These are phyloP conservation scores for Bocquillonia castaneifolia DNA, from an alignment of 441 rosid species.

Conservation along the genomic window DNA sequence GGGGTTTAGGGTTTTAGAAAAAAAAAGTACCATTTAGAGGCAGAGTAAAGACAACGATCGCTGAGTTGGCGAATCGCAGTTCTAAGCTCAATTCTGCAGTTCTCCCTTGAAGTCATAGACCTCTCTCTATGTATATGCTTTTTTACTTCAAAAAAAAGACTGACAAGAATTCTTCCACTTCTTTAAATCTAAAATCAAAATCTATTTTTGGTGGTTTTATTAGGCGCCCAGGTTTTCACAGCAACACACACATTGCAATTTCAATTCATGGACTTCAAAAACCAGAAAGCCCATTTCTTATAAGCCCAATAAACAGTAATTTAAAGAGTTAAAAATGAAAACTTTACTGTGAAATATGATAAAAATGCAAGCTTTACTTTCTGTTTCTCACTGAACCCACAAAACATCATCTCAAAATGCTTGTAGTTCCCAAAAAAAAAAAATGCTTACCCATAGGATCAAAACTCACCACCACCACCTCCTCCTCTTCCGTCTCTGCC, in stretches of 20 bases:
- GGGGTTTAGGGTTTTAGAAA: slow-evolving; percentile 44
- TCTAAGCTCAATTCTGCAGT: slow-evolving; percentile 71
- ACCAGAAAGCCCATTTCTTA: neutral
- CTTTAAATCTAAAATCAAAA: slow-evolving; percentile 6
- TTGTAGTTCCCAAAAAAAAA: too few species aligned
- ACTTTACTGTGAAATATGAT: too few species aligned
- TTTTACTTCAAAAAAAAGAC: neutral
- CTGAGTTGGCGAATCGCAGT: slow-evolving; percentile 72
- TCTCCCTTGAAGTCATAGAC: slow-evolving; percentile 73
- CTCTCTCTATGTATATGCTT: neutral
- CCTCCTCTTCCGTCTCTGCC: slow-evolving; percentile 11
- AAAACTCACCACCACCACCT: neutral
- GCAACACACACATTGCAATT: neutral
- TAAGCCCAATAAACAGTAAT: neutral
- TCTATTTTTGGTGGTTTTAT: neutral
- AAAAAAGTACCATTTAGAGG: slow-evolving; percentile 64
- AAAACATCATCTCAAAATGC: neutral
- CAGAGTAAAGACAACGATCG: slow-evolving; percentile 80
- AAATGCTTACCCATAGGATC: neutral
- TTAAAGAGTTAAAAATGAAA: neutral
- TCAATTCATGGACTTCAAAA: neutral
- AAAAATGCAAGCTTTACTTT: too few species aligned
- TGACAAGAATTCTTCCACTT: neutral
- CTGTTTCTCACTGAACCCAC: neutral
- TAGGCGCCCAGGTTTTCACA: slow-evolving; percentile 12